These are phyloP conservation scores for Moniliophthora roreri DNA, from an alignment of 1,284 basidiomycete species.

Conservation along the genomic window DNA sequence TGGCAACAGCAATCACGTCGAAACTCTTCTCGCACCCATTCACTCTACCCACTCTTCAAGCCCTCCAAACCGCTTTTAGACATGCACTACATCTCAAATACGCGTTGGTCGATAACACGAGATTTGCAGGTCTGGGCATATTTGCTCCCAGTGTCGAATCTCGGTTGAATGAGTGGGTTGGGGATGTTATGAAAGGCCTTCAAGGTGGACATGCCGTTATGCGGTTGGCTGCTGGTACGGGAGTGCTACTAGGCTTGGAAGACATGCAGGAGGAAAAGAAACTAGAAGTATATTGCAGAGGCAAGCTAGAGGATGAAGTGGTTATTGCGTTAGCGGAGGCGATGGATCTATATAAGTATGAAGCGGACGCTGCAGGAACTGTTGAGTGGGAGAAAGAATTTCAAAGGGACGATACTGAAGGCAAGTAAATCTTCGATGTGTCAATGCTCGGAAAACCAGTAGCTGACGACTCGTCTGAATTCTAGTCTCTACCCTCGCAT, in stretches of 20 bases:
- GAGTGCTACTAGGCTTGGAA: conserved; percentile 62
- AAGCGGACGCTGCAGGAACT: conserved; percentile 21
- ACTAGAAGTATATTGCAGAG: conserved; percentile 30
- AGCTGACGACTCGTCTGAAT: neutral
- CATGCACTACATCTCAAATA: conserved; percentile 62
- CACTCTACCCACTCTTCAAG: conserved; percentile 48
- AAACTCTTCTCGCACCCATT: conserved; percentile 49
- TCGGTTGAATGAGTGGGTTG: conserved; percentile 51
- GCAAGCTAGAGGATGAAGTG: conserved; percentile 58
- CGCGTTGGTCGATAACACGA: conserved; percentile 34
- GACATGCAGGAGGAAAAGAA: conserved; percentile 41
- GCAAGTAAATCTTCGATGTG: neutral
- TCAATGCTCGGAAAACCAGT: neutral
- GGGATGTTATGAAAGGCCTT: conserved; percentile 59
- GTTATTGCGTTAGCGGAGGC: conserved; percentile 70
- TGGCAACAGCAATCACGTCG: conserved; percentile 64
- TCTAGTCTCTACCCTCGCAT: conserved; percentile 24
- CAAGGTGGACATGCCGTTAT: conserved; percentile 62
- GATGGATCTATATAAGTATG: conserved; percentile 54
- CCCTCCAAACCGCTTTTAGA: conserved; percentile 57
- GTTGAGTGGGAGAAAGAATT: conserved; percentile 70
- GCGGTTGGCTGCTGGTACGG: conserved; percentile 57
- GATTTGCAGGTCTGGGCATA: conserved; percentile 29
- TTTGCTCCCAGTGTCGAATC: conserved; percentile 43
- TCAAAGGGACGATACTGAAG: conserved; percentile 23